These are phyloP conservation scores for Diphasiastrum complanatum DNA, from an alignment of 83 land plant species.

Conservation along the genomic window DNA sequence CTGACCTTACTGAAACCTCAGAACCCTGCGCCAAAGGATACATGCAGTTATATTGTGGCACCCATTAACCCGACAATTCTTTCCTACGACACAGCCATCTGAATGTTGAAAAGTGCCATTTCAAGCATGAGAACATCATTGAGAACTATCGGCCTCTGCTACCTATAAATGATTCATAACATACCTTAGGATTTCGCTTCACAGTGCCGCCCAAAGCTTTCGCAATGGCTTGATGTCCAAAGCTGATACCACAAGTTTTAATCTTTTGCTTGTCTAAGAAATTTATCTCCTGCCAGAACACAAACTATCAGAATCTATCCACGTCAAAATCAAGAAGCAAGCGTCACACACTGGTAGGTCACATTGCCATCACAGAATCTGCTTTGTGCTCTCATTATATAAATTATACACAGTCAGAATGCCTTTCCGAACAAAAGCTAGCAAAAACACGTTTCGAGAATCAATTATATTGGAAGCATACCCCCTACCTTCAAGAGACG, in stretches of 20 bases:
- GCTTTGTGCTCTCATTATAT: too few relatives aligned
- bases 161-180: not conserved
- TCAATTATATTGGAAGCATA: not conserved
- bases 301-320: not conserved
- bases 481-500: conserved; percentile 2
- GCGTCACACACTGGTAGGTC: too few relatives aligned
- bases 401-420: not conserved
- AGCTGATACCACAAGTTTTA: conserved; percentile 32
- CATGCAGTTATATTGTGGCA: not conserved
- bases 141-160: not conserved
- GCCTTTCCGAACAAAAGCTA: not conserved
- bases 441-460: not conserved
- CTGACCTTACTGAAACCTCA: conserved; percentile 29
- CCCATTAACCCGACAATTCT: not conserved
- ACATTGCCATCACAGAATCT: too few relatives aligned
- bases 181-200: conserved; percentile 29
- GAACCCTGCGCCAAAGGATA: conserved; percentile 20
- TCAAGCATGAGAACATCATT: not conserved
- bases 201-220: conserved; percentile 31
- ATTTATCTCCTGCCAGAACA: conserved; percentile 21
- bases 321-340: conserved; percentile 15
- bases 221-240: conserved; percentile 39
- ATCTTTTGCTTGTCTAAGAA: conserved; percentile 20
- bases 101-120: not conserved
- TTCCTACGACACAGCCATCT: not conserved